Conservation (phyloP, 2,329 filamentous ascomycete species). For the Phoma sp. region DNA sequence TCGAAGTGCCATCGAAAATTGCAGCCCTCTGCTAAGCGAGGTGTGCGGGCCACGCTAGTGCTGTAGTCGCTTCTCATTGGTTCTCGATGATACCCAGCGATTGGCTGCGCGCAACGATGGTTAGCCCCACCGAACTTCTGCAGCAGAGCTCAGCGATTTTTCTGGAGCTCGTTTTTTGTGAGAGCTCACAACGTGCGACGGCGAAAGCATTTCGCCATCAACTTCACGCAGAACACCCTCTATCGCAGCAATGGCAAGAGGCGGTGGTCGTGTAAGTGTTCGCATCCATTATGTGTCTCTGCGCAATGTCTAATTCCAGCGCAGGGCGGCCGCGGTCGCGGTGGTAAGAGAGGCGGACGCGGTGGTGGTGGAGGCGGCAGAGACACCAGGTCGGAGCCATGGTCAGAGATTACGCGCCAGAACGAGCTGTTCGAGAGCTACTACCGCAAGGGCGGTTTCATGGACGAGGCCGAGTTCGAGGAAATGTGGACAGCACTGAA, state of each 20-base stretch:
- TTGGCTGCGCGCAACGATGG: background rate
- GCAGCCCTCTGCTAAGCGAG: slow-evolving; percentile 18
- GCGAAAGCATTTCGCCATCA: slow-evolving; percentile 17
- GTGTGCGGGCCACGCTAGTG: background rate
- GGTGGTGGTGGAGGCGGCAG: slow-evolving; percentile 36
- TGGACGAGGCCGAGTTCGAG: slow-evolving; percentile 77
- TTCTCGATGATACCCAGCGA: slow-evolving; percentile 1
- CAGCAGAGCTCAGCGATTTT: slow-evolving; percentile 21
- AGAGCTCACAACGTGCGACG: slow-evolving; percentile 25
- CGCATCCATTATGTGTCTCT: slow-evolving; percentile 4
- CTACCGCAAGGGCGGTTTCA: slow-evolving; percentile 73
- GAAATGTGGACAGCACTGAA: slow-evolving; percentile 85
- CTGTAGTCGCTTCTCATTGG: background rate
- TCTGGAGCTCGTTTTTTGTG: slow-evolving; percentile 20
- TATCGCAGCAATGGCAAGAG: slow-evolving; percentile 36
- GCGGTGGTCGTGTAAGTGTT: slow-evolving; percentile 35
- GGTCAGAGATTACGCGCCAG: slow-evolving; percentile 69
- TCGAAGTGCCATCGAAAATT: background rate
- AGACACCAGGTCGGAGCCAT: slow-evolving; percentile 43
- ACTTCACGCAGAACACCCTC: slow-evolving; percentile 14
- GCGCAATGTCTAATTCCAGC: slow-evolving; percentile 17
- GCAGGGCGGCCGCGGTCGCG: slow-evolving; percentile 40
- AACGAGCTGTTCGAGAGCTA: slow-evolving; percentile 87
- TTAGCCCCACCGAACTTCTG: slow-evolving; percentile 5
- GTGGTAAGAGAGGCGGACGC: slow-evolving; percentile 40